Conservation (phyloP, 768 basidiomycete species). For the Leccinellum albellum region DNA sequence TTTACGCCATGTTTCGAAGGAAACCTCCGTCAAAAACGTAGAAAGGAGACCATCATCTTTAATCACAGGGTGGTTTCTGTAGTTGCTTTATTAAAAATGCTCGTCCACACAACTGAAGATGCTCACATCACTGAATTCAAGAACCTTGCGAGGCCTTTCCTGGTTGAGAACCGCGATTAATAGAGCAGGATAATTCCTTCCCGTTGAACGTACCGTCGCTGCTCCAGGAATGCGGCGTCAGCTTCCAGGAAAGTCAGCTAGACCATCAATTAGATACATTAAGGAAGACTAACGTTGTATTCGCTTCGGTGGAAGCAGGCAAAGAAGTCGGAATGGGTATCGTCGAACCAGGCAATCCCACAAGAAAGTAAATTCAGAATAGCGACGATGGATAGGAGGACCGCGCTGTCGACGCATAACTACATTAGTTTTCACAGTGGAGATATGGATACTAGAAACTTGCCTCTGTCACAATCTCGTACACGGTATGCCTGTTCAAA, state of each 20-base stretch:
- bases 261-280: not conserved
- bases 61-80: constrained; percentile 86
- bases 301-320: constrained; percentile 86
- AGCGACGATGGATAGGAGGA: constrained; percentile 73
- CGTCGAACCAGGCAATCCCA: constrained; percentile 82
- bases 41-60: constrained; percentile 81
- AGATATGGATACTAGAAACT: constrained; percentile 27
- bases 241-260: constrained; percentile 39
- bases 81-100: not conserved
- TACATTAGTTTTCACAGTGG: constrained; percentile 7
- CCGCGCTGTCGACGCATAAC: constrained; percentile 44
- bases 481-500: constrained; percentile 81
- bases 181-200: not conserved
- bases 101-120: not conserved
- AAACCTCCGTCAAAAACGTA: constrained; percentile 77
- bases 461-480: constrained; percentile 76
- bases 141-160: constrained; percentile 77
- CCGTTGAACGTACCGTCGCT: constrained; percentile 57
- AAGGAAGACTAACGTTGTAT: constrained; percentile 65
- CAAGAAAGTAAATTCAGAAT: constrained; percentile 89
- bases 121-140: constrained; percentile 74
- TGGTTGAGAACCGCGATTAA: constrained; percentile 26
- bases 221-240: constrained; percentile 88
- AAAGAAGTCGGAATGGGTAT: constrained; percentile 92
- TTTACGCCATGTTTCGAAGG: constrained; percentile 88